phyloP scores from a whole-genome alignment of 768 basidiomycete genomes.

The Trametes elegans region DNA sequence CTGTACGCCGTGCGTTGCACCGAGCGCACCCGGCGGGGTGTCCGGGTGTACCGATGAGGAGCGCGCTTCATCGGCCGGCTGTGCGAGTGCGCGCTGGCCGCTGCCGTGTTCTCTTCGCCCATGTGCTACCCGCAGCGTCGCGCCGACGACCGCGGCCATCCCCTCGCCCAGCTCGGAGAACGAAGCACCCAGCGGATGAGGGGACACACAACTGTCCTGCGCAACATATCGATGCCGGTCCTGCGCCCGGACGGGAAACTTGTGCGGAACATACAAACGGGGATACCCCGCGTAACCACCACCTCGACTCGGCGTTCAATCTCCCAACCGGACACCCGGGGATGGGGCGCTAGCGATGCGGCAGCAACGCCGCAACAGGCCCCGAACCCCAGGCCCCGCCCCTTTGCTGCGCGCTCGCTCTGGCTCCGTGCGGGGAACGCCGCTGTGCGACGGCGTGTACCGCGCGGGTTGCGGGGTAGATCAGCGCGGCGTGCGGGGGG shows the following conservation, averaged over 20 bases:
- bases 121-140: too few species aligned
- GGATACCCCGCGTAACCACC: not conserved
- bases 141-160: too few species aligned
- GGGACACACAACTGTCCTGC: not conserved
- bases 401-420: not conserved
- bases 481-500: not conserved
- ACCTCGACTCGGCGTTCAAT: slow-evolving; percentile 4
- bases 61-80: too few species aligned
- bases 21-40: too few species aligned
- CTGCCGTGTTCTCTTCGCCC: too few species aligned
- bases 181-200: too few species aligned
- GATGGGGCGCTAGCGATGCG: not conserved
- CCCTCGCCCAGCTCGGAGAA: too few species aligned
- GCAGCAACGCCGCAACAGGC: not conserved
- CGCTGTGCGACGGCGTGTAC: not conserved
- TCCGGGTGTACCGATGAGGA: too few species aligned
- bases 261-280: too few species aligned
- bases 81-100: too few species aligned
- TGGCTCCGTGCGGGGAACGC: not conserved
- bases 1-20: too few species aligned
- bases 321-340: not conserved
- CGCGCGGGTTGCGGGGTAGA: slow-evolving; percentile 12
- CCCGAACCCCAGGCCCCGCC: too few species aligned
- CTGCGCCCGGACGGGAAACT: not conserved
- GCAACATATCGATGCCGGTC: not conserved